Evolutionary conservation across 1,139 yeast genomes (phyloP), one percentile per base, ranked within the genome.

Genomic region (Yamadazyma buinensis): DNA sequence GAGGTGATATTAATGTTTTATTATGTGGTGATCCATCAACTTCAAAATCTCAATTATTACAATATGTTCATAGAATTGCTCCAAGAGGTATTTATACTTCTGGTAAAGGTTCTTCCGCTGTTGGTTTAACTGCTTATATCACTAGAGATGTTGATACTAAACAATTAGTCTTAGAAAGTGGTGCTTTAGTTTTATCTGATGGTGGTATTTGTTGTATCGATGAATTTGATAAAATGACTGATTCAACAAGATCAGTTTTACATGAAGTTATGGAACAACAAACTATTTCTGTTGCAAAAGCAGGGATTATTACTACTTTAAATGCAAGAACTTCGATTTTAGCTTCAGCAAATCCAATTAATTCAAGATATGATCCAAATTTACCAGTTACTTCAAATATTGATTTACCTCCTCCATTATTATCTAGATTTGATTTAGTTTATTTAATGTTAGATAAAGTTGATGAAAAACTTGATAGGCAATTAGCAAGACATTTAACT

Each of bases 191-290:
- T 10, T 71, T 92, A 35, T 87, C 97, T 7, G 99, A 92, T 61
- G 98, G 98, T 38, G 99, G 99, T 66, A 82, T 92, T 35, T 92
- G 98, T 67, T 94, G 98, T 64, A 92, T 92, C 57, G 99, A 92
- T 67, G 99, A 92, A 65, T 92, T 92, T 54, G 99, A 92, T 63
- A 92, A 92, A 60, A 92, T 92, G 99, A 77, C 83, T 40, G 98
- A 92, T 49, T 66, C 95, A 2, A 92, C 98, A 0, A 71, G 98
- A 51, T 87, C 97, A 3, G 97, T 92, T 12, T 67, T 92, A 39
- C 99, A 92, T 59, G 98, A 92, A 72, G 98, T 94, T 15, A 92
- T 92, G 98, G 98, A 92, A 67, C 98, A 92, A 59, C 98, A 92
- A 59, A 92, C 98, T 0, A 92, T 92, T 29, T 88, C 97, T 10